A percentile compares a stretch with the other conserved stretches of the same genome.
Conservation (phyloP, 805 yeast species). For the Aciculoconidium aculeatum region DNA sequence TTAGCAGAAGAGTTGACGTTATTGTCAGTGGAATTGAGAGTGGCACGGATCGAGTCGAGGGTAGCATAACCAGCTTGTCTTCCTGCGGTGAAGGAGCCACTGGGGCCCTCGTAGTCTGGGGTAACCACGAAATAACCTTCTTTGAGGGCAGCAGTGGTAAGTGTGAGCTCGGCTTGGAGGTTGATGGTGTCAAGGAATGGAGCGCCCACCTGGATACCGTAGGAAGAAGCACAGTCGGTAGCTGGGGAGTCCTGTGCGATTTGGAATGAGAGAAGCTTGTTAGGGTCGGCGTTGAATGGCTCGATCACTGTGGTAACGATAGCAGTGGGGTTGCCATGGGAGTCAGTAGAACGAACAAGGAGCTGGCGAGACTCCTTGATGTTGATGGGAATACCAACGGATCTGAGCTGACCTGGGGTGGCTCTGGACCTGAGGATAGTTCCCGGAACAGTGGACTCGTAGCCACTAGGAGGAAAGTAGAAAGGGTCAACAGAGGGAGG, state of each 20-base stretch:
- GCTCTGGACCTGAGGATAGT: slow-evolving; percentile 18
- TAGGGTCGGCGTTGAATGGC: slow-evolving; percentile 19
- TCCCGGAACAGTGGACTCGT: slow-evolving; percentile 15
- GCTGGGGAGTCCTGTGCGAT: slow-evolving; percentile 17
- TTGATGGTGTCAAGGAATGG: slow-evolving; percentile 9
- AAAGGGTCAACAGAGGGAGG: slow-evolving; percentile 17
- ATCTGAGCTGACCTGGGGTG: slow-evolving; percentile 15
- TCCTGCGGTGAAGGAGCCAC: slow-evolving; percentile 28
- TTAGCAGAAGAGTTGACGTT: slow-evolving; percentile 16
- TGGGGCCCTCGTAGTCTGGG: slow-evolving; percentile 33
- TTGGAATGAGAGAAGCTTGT: slow-evolving; percentile 16
- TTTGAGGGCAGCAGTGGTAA: slow-evolving; percentile 10
- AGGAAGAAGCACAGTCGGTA: slow-evolving; percentile 18
- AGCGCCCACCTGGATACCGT: slow-evolving; percentile 12
- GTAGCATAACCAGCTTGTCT: slow-evolving; percentile 24
- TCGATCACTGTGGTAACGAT: slow-evolving; percentile 17
- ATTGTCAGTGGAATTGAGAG: slow-evolving; percentile 14
- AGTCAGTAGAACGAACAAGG: slow-evolving; percentile 17
- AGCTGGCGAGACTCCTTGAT: slow-evolving; percentile 16
- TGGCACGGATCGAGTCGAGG: slow-evolving; percentile 27
- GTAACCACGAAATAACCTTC: slow-evolving; percentile 29
- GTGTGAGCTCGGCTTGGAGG: slow-evolving; percentile 13
- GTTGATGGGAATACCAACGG: slow-evolving; percentile 13
- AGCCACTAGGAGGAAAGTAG: slow-evolving; percentile 19
- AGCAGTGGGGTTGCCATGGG: slow-evolving; percentile 15